Evolutionary conservation across 2,329 filamentous ascomycete species (phyloP), one percentile per base, ranked within the genome.

Genomic region (Aspergillus japonicus): DNA sequence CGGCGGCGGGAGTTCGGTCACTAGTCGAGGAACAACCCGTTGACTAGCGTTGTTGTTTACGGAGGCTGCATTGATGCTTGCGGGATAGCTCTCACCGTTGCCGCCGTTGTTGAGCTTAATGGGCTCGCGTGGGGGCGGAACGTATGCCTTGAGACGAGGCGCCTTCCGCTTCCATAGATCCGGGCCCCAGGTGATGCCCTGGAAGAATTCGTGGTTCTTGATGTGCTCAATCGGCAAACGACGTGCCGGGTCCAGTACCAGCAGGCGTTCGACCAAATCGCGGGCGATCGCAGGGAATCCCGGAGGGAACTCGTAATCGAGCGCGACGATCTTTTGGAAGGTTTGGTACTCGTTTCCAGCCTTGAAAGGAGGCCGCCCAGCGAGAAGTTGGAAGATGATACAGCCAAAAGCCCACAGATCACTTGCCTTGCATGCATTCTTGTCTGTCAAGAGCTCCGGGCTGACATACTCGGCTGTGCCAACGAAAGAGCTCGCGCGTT

Each of bases 331-430:
- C 77, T 98, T 99, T 75, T 99, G 95, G 72, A 99, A 99, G 0
- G 95, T 99, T 72, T 95, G 84, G 70, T 98, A 99, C 73, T 99
- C 95, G 67, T 96, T 97, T 14, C 85, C 90, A 47, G 90, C 95
- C 75, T 99, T 99, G 81, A 99, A 99, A 0, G 95, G 95, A 5
- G 95, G 95, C 61, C 95, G 84, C n/a, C 95, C 95, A n/a, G 91
- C 90, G 35, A 99, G 81, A 26, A 99, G 84, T 75, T 99, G 95
- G 75, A 96, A 99, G 64, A 99, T 87, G 68, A 99, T 99, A 79
- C 95, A 99, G 10, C 95, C 95, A 79, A 96, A 99, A 2, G 95
- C 95, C 95, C 95, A 99, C 53, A 99, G 78, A 77, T 99, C 95
- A 75, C 95, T 98, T 48, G 94, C 91, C 78, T 98, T 99, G 81